Base-by-base conservation (phyloP, 2,329 filamentous ascomycete species). In the Ascochyta pisi region DNA sequence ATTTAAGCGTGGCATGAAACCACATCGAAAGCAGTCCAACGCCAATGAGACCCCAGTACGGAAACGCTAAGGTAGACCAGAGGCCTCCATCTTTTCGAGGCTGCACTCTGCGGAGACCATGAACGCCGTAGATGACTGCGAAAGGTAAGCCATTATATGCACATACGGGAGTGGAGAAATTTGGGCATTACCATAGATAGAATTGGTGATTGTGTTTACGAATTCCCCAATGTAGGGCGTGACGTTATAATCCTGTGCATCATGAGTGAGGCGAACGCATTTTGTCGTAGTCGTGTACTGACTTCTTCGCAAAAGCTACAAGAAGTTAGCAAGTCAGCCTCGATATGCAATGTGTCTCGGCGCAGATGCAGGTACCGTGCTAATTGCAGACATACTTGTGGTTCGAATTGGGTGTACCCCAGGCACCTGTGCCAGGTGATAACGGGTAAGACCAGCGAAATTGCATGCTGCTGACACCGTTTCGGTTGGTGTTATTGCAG, bases 201-300 rank as follows among this genome's bases (percentile, higher is more conserved):
- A 47, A 59, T 83, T 85, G 3, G 81, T 83, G 42, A 84, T 57
- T 0, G 82, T 80, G 60, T 84, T 84, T 54, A 84, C 71, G 57
- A 84, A 81, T 60, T 85, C 82, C 29, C 79, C 83, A 43, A 84
- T 73, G 62, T 84, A 84, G 3, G 69, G 64, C 2, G 81, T 82
- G 48, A 84, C 69, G 49, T 77, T 79, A 61, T 83, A 86, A 66
- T 86, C 84, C 74, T 87, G n/a, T 29, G 3, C 19, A 19, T 16
- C 1, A 8, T 50, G 2, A 50, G 44, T 23, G 7, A 26, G 31
- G n/a, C 26, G 22, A 10, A 50, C 12, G 15, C 6, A 4, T 6
- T 23, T 5, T n/a, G 7, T 45, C 12, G 6, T 44, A 19, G 19
- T 15, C 16, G 26, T 23, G 23, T 16, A 51, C 35, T 5, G 31